Base-by-base conservation (phyloP, 2,329 filamentous ascomycete genomes). In the Fusarium sp. region DNA sequence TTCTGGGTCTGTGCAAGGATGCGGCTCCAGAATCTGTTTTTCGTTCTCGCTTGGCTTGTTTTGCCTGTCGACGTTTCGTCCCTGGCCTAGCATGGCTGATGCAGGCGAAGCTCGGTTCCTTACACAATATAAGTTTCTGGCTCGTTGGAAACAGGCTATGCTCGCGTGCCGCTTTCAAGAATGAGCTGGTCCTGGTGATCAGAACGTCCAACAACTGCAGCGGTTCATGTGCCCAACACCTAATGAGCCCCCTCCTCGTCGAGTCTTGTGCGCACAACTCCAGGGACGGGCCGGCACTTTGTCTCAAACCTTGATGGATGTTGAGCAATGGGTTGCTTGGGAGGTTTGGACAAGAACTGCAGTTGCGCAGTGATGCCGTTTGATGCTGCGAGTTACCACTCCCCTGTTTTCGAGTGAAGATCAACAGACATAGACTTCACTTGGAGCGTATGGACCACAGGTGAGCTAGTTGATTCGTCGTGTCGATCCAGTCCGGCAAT, bases 401-500 rank as follows among this genome's bases (percentile, higher is more conserved):
- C 55, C 54, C 48, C 13, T 47, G 36, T 39, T 53, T 51, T 57
- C 60, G 23, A 16, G 28, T 44, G 52, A 69, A 62, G 54, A 62
- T 58, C 52, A 65, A 59, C 62, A 66, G 52, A 63, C 61, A 66
- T 71, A 73, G 65, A 65, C 56, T 65, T 70, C 60, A 52, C 65
- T 62, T 55, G 55, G 59, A 55, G 34, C 48, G 36, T 28, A 62
- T 61, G 55, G 60, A 70, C 47, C 57, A 58, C 54, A 50, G 34
- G 43, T 54, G 23, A 62, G 65, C 62, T 73, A 62, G 46, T 56
- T 46, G 40, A 58, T 67, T 66, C 59, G 53, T 31, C 16, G 46
- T 68, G 66, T 70, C 68, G 68, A 73, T 75, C 72, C 59, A 62
- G 65, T 53, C 54, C 50, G 68, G 65, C 55, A 73, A 68, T 68